Conservation (phyloP, 192 early-diverging fungal genomes). For the Rhizoclosmatium sp. region DNA sequence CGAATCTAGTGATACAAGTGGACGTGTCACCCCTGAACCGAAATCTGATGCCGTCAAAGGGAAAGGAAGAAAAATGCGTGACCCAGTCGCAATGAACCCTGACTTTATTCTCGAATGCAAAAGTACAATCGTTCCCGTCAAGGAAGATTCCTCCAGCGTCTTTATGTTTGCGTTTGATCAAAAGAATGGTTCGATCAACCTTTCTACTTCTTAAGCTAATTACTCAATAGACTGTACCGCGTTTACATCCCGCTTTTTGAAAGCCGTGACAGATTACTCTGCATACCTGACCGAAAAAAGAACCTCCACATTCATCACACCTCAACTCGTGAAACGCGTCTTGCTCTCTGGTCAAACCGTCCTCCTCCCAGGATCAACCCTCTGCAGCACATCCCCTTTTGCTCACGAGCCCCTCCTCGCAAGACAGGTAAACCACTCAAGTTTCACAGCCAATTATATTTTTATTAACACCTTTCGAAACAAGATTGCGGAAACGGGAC, state of each 20-base stretch:
- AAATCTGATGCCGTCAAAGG: not conserved
- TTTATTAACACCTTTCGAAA: not conserved
- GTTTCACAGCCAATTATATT: not conserved
- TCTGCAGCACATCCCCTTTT: slow-evolving; percentile 1
- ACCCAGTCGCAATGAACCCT: not conserved
- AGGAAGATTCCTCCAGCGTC: not conserved
- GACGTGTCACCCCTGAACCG: not conserved
- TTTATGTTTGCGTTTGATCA: slow-evolving; percentile 19
- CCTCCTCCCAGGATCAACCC: not conserved
- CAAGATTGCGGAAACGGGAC: slow-evolving; percentile 6
- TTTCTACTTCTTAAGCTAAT: not conserved
- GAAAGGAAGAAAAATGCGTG: not conserved
- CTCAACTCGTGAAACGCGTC: slow-evolving; percentile 4
- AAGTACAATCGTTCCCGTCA: slow-evolving; percentile 20
- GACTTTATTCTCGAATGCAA: slow-evolving; percentile 32
- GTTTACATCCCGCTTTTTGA: not conserved
- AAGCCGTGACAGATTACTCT: slow-evolving; percentile 6
- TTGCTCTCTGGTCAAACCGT: slow-evolving; percentile 33
- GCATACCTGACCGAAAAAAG: not conserved
- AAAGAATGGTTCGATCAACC: not conserved
- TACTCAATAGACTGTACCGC: not conserved
- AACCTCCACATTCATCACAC: not conserved
- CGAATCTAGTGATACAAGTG: not conserved
- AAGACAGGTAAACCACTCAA: not conserved
- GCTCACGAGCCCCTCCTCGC: not conserved